Base-by-base conservation (phyloP, 202 grass and related monocot species). In the Setaria viridis region DNA sequence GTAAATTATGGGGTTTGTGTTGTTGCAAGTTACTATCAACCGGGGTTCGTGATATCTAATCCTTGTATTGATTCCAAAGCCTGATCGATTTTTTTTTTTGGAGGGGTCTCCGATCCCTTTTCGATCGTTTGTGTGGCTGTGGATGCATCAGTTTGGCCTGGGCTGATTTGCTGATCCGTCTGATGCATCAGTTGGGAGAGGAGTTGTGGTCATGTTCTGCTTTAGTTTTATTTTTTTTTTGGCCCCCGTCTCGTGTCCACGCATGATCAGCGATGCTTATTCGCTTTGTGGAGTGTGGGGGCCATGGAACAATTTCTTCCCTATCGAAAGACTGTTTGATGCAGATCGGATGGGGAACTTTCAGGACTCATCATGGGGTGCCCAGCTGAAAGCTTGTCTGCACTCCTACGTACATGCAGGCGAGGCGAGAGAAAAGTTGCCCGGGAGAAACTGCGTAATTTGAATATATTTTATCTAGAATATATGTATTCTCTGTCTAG, bases 1-100 rank as follows among this genome's bases (percentile, higher is more conserved):
- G 48, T 78, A 81, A 82, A 71, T 76, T 3, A 35, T 65, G 30
- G 11, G 4, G 30, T 8, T 54, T 49, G 39, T 41, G 39, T 41
- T 41, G 39, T 66, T 87, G 81, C 81, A 81, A 17, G 89, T 91
- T 80, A 84, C 82, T 74, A 63, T 90, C 88, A 86, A 20, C 57
- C 46, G 47, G 43, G 74, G 84, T 74, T 78, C 58, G 69, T 74
- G 41, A 73, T 83, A 13, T 70, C 68, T 87, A 80, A 80, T 87
- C 54, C 79, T 72, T 50, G 12, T 13, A 3, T 15, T 78, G n/a
- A 66, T 74, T 80, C 32, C 51, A 21, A 29, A 76, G 1, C 49
- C 7, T 10, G 6, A 41, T 13, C 13, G 10, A 51, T 25, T 25
- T 25, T 87, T 56, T 49, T 56, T n/a, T 57, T 57, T 20, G 29